Evolutionary conservation across 1,139 yeast genomes (phyloP), one percentile per base, ranked within the genome.

Genomic region (Komagataea norvegica): DNA sequence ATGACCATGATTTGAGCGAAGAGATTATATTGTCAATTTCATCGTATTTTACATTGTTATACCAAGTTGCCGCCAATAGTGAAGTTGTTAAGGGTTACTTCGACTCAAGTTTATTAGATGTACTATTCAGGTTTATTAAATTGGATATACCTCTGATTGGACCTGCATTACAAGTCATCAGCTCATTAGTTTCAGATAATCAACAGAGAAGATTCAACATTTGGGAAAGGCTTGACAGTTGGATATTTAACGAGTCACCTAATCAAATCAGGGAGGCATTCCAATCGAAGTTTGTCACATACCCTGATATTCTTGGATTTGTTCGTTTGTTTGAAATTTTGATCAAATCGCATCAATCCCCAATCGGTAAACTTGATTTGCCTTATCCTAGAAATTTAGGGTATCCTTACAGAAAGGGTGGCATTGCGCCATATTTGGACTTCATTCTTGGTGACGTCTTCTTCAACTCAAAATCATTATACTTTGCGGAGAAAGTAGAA

Each of bases 371-470:
- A 25, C 59, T 67, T 36, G 45, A 57, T 2, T 56, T 74, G n/a
- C 68, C 79, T 11, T 84, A 70, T 50, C 95, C 95, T 1, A 56
- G 67, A 8, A 76, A 73, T 40, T 59, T 87, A 21, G 95, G 96
- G 0, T 59, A 58, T 13, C 67, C 69, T 1, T 74, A 79, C 47
- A 69, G 95, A 51, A 74, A 70, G 34, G 61, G 68, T 13, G 95
- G 96, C 3, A 61, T 87, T 9, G 78, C 89, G 77, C 89, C 94
- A 4, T 89, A 88, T 51, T 62, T 85, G 38, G 93, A 86, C 42
- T 87, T 75, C 50, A 56, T 87, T 19, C 57, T 84, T 28, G 61
- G 70, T n/a, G 84, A 82, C 30, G 75, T 87, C 1, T 75, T 89
- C 48, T 73, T 70, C 14, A 70, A 65, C 3, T 60, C 74, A 0